A percentile compares a stretch with the other conserved stretches of the same genome.
These are phyloP conservation scores for Linnemannia schmuckeri DNA, from an alignment of 192 early-diverging fungal species.

Conservation along the genomic window DNA sequence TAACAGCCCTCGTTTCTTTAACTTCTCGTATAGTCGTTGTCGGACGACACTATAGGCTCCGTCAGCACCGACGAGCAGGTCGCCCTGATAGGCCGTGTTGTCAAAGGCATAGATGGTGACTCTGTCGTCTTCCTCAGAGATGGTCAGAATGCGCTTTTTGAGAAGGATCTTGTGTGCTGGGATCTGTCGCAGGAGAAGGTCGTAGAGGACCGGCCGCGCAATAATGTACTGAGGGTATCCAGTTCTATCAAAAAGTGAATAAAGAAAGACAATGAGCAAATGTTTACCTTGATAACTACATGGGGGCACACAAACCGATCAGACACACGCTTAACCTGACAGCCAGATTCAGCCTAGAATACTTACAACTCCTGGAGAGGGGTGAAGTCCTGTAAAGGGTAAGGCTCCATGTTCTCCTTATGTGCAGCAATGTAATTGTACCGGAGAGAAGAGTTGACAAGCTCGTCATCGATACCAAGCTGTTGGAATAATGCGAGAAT, in stretches of 20 bases:
- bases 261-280: background rate
- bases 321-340: background rate
- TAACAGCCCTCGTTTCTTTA: background rate
- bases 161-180: slow-evolving; percentile 25
- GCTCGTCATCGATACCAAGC: background rate
- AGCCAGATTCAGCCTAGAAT: background rate
- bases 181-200: background rate
- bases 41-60: slow-evolving; percentile 39
- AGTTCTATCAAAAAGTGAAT: slow-evolving; percentile 1
- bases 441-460: background rate
- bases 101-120: slow-evolving; percentile 33
- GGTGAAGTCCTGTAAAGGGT: background rate
- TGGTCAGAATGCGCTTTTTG: slow-evolving; percentile 16
- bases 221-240: slow-evolving; percentile 8
- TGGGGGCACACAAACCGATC: too few relatives aligned
- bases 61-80: slow-evolving; percentile 49
- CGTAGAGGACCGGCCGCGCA: slow-evolving; percentile 17
- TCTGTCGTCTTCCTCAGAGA: slow-evolving; percentile 16
- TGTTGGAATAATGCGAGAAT: background rate
- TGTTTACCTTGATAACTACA: too few relatives aligned
- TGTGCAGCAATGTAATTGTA: background rate
- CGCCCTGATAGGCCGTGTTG: slow-evolving; percentile 10
- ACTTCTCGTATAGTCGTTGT: slow-evolving; percentile 4
- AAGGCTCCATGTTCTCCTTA: background rate
- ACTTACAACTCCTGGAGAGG: background rate